Evolutionary conservation across 345 rosid species (phyloP).

Genomic region (Ricinus communis): DNA sequence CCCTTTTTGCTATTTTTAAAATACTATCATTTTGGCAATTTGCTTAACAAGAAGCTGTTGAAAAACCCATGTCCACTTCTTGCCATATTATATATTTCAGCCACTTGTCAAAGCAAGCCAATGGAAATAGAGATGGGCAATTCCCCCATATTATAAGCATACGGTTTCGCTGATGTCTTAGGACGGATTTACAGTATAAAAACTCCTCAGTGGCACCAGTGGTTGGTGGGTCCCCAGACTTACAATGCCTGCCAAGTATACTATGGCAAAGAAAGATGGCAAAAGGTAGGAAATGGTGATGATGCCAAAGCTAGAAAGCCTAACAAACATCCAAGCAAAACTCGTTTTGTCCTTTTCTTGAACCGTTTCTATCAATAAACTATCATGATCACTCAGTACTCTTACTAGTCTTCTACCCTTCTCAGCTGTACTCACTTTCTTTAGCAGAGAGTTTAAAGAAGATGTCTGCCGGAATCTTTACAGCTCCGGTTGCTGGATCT

Average conservation of each 20-base stretch:
- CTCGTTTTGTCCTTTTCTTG: conserved; percentile 29
- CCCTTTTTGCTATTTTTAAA: no score
- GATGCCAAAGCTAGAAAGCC: conserved; percentile 24
- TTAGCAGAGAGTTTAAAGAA: conserved; percentile 3
- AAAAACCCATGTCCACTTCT: no score
- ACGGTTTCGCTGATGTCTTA: conserved; percentile 1
- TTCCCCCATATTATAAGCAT: not conserved
- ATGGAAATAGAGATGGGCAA: no score
- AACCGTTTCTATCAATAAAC: conserved; percentile 13
- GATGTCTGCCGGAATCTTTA: conserved; percentile 51
- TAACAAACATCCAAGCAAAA: conserved; percentile 14
- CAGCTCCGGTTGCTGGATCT: conserved; percentile 32
- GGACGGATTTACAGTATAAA: not conserved
- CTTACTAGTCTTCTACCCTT: not conserved
- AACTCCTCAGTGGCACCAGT: not conserved
- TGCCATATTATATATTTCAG: no score
- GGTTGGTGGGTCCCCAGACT: conserved; percentile 11
- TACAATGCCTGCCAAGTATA: not conserved
- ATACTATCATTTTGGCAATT: no score
- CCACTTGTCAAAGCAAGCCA: no score
- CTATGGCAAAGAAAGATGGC: not conserved
- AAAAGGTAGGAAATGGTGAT: conserved; percentile 11
- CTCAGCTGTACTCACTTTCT: not conserved
- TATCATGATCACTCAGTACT: not conserved
- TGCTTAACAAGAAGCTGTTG: no score